Base-by-base conservation (phyloP, 352 stramenopile species). In the Globisporangium cederbergense region DNA sequence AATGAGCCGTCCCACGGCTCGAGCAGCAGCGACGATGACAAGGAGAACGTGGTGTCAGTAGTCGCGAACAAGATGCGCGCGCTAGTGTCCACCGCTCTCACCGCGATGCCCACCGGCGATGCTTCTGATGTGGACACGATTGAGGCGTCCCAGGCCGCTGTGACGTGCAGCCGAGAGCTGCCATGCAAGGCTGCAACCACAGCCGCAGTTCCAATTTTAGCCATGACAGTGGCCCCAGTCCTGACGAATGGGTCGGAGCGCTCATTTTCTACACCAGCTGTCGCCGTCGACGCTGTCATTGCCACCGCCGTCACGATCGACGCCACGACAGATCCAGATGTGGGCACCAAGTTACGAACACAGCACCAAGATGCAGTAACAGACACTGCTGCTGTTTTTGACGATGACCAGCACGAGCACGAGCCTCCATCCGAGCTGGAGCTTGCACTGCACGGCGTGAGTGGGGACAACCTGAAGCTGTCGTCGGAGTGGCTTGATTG, bases 21-120 rank as follows among this genome's bases (percentile, higher is more conserved):
- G 14, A 67, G 58, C 42, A 69, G 30, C 60, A 51, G 34, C 42
- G 70, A 78, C 54, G 74, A 72, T 14, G 73, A 83, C 59, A 81
- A 81, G 43, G 77, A 83, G 67, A 86, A 76, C 32, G 70, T 34
- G 25, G 42, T n/a, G 47, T 55, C 54, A 22, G 13, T 22, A 8
- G 20, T 36, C 7, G 40, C 36, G 43, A 65, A 58, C 25, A 50
- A 53, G 50, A 40, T 32, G 43, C 45, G 52, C 20, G 43, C 6
- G 8, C 9, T 7, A 30, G 34, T 45, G 52, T 58, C 52, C 52
- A 20, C 38, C 25, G n/a, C 53, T 16, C 7, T 20, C 14, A 32
- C 53, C 3, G 20, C 25, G 11, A 5, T 18, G 7, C 9, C 49
- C 30, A 55, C 14, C 13, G 49, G 20, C 36, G 20, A 61, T 50